A percentile compares a stretch with the other conserved stretches of the same genome.
Conservation (phyloP, 2,329 filamentous ascomycete genomes). For the Pseudogymnoascus sp. region DNA sequence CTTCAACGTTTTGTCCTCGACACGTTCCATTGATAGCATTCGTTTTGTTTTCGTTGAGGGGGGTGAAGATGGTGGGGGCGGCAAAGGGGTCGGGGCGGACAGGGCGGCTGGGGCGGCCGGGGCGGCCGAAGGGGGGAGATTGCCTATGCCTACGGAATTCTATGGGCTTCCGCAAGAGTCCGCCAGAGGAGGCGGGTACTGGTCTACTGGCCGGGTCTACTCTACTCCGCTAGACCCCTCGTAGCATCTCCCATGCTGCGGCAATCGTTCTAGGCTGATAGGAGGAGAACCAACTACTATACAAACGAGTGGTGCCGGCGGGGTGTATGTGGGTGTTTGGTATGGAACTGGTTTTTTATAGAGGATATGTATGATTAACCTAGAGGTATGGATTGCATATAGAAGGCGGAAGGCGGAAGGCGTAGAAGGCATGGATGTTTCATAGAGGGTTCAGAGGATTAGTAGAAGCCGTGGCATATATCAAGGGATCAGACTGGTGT, state of each 20-base stretch:
- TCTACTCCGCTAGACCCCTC: neutral
- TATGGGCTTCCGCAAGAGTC: conserved; percentile 19
- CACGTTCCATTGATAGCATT: neutral
- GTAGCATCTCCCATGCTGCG: neutral
- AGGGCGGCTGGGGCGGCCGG: neutral
- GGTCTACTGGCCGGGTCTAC: too few relatives aligned
- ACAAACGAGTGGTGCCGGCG: neutral
- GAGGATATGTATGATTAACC: too few relatives aligned
- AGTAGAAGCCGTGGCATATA: neutral
- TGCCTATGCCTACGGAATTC: conserved; percentile 27
- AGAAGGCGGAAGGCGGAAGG: neutral
- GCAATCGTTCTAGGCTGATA: too few relatives aligned
- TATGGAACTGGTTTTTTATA: neutral
- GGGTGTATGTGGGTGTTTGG: neutral
- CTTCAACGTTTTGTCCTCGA: neutral
- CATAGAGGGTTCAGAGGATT: neutral
- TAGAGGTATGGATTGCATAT: neutral
- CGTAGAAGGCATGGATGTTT: neutral
- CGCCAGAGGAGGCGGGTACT: too few relatives aligned
- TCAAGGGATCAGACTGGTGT: neutral
- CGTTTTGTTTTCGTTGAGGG: neutral
- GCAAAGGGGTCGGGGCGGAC: neutral
- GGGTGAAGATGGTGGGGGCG: neutral
- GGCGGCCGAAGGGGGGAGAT: conserved; percentile 22
- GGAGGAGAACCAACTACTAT: too few relatives aligned